Conservation (phyloP, 805 yeast genomes). For the Naumovozyma baii region DNA sequence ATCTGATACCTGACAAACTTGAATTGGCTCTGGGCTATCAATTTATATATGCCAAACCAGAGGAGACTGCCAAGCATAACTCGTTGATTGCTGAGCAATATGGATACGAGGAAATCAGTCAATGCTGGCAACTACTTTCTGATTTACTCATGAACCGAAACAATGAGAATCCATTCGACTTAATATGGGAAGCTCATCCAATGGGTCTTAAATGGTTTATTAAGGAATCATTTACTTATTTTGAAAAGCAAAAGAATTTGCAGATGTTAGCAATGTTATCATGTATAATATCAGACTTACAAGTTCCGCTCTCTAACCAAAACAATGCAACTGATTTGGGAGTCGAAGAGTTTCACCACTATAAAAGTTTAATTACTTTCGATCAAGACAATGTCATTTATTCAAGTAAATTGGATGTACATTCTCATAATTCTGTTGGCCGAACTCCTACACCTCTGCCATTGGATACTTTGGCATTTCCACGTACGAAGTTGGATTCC, state of each 20-base stretch:
- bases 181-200: slow-evolving; percentile 76
- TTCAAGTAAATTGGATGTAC: slow-evolving; percentile 8
- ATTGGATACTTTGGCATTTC: slow-evolving; percentile 1
- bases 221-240: slow-evolving; percentile 49
- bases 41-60: slow-evolving; percentile 54
- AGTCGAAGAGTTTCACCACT: slow-evolving; percentile 2
- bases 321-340: background rate
- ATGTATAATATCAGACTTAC: slow-evolving; percentile 45
- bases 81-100: slow-evolving; percentile 56
- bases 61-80: slow-evolving; percentile 57
- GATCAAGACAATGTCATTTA: slow-evolving; percentile 5
- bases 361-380: slow-evolving; percentile 17
- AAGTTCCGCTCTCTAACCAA: background rate
- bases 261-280: slow-evolving; percentile 89
- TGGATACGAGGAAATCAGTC: slow-evolving; percentile 54
- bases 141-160: slow-evolving; percentile 27
- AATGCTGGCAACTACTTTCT: slow-evolving; percentile 62
- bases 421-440: slow-evolving; percentile 12
- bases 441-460: slow-evolving; percentile 4
- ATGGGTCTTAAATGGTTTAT: slow-evolving; percentile 64
- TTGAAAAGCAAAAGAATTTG: slow-evolving; percentile 53
- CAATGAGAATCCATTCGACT: slow-evolving; percentile 25
- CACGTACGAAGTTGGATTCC: slow-evolving; percentile 3
- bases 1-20: slow-evolving; percentile 65
- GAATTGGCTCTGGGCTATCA: slow-evolving; percentile 61